phyloP scores from a whole-genome alignment of 2,329 filamentous ascomycete genomes.

The Apiospora pterosperma region DNA sequence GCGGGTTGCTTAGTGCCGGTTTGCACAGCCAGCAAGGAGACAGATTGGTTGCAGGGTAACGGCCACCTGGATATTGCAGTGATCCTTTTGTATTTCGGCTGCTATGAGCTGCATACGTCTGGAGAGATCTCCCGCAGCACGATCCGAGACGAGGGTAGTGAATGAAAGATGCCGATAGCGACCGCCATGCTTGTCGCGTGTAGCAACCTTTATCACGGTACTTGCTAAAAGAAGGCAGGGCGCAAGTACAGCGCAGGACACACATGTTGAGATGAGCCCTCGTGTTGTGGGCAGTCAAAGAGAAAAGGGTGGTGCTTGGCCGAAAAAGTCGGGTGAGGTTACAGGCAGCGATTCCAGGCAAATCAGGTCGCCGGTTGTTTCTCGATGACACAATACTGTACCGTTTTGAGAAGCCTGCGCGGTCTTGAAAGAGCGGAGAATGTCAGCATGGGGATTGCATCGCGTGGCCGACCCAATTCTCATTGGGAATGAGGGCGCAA shows the following conservation, averaged over 20 bases:
- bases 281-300: not conserved
- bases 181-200: not conserved
- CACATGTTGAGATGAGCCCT: not conserved
- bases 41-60: not conserved
- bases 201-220: not conserved
- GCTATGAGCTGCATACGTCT: not conserved
- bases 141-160: not conserved
- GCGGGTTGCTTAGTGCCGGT: not conserved
- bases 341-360: not conserved
- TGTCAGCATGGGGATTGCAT: not conserved
- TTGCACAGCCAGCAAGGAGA: not conserved
- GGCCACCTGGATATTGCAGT: not conserved
- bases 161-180: not conserved
- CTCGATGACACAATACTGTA: not conserved
- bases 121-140: not conserved
- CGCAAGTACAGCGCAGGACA: not conserved
- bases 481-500: not conserved
- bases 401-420: not conserved
- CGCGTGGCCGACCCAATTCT: not conserved
- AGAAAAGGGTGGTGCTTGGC: not conserved
- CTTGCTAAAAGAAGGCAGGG: not conserved
- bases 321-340: not conserved
- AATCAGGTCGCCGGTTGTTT: not conserved
- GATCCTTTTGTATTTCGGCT: not conserved
- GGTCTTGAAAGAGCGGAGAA: conserved; percentile 1